Conservation (phyloP, 2,329 filamentous ascomycete genomes). For the Colletotrichum somersetense region DNA sequence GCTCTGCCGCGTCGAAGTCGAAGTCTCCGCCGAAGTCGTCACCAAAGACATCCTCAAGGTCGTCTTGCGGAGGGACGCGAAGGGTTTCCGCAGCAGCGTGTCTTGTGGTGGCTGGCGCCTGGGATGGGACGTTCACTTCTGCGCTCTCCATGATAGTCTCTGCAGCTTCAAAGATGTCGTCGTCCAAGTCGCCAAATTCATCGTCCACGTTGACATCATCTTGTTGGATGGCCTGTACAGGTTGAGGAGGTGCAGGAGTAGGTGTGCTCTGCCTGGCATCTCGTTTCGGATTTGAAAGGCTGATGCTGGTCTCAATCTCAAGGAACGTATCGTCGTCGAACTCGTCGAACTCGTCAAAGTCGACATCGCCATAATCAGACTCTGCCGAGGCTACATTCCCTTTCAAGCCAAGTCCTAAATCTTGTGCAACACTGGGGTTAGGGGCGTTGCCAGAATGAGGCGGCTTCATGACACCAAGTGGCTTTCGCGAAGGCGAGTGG, state of each 20-base stretch:
- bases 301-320: constrained; percentile 63
- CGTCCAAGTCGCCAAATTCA: constrained; percentile 76
- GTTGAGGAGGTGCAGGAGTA: background rate
- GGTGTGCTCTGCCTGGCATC: constrained; percentile 16
- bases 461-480: background rate
- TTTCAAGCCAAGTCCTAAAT: constrained; percentile 18
- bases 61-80: constrained; percentile 50
- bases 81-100: background rate
- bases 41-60: constrained; percentile 75
- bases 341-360: constrained; percentile 70
- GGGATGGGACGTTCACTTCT: constrained; percentile 6
- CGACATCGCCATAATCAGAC: constrained; percentile 68
- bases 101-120: constrained; percentile 36
- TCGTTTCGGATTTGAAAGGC: constrained; percentile 45
- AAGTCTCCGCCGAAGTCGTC: constrained; percentile 81
- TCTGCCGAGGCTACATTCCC: constrained; percentile 27
- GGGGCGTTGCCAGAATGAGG: constrained; percentile 9
- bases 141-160: constrained; percentile 53
- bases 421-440: constrained; percentile 1
- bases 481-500: constrained; percentile 41
- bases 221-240: background rate
- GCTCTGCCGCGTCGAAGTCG: constrained; percentile 83
- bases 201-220: constrained; percentile 55
- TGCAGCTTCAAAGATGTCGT: constrained; percentile 67
- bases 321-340: constrained; percentile 71